Evolutionary conservation across 176 grass and related monocot species (phyloP).

Genomic region (Tillandsia leiboldiana): DNA sequence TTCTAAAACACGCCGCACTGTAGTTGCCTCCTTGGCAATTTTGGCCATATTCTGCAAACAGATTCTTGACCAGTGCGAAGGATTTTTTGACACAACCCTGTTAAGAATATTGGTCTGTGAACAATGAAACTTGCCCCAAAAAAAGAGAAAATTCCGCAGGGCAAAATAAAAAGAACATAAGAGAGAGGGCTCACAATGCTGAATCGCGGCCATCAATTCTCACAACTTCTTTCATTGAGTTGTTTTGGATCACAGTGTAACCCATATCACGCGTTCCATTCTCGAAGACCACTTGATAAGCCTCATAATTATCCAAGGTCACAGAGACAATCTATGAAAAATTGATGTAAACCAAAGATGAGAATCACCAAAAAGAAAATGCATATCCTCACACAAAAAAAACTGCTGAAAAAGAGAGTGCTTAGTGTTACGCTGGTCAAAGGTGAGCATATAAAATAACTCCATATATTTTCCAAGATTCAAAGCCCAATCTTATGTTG

Average conservation of each 20-base stretch:
- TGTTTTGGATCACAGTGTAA: conserved; percentile 1
- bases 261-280: conserved; percentile 4
- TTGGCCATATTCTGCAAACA: conserved; percentile 90
- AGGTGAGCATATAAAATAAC: too few relatives aligned
- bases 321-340: conserved; percentile 53
- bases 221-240: conserved; percentile 50
- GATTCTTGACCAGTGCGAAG: conserved; percentile 66
- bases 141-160: background rate
- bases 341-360: background rate
- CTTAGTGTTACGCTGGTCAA: too few relatives aligned
- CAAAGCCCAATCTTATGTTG: too few relatives aligned
- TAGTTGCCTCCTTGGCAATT: conserved; percentile 83
- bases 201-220: conserved; percentile 50
- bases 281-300: conserved; percentile 20
- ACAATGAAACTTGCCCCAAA: background rate
- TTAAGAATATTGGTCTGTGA: conserved; percentile 23
- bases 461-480: too few relatives aligned
- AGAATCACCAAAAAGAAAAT: background rate
- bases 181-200: conserved; percentile 37
- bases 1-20: conserved; percentile 73
- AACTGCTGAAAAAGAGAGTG: too few relatives aligned
- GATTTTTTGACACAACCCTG: conserved; percentile 64
- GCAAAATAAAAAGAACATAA: conserved; percentile 1
- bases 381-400: background rate
- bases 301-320: conserved; percentile 49